Percentiles rank a stretch among this genome's conserved stretches.
Evolutionary conservation across 345 rosid species (phyloP).

Genomic region (Mercurialis annua): DNA sequence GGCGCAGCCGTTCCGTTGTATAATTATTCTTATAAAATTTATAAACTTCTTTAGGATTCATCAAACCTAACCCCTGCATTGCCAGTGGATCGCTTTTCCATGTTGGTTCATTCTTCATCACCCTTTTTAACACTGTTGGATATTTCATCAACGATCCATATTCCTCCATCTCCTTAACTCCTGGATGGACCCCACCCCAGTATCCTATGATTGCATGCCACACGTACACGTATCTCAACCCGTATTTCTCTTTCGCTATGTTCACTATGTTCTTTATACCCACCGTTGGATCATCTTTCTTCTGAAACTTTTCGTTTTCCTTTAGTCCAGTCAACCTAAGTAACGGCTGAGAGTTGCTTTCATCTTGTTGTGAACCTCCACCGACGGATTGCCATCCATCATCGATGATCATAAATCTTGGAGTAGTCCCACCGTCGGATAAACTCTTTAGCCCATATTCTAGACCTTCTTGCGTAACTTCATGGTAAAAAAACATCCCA

Average conservation of each 20-base stretch:
- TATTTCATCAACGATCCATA: constrained; percentile 71
- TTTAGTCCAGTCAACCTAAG: constrained; percentile 67
- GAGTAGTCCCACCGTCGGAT: constrained; percentile 67
- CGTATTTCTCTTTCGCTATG: constrained; percentile 58
- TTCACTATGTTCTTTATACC: constrained; percentile 77
- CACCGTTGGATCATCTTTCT: constrained; percentile 48
- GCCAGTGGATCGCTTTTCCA: constrained; percentile 72
- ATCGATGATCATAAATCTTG: constrained; percentile 85
- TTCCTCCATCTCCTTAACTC: constrained; percentile 56
- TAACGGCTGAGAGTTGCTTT: constrained; percentile 40
- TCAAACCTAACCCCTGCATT: constrained; percentile 77
- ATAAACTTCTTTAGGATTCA: constrained; percentile 68
- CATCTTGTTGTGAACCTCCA: constrained; percentile 31
- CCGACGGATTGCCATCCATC: constrained; percentile 98
- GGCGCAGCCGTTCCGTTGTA: too few species aligned
- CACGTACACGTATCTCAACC: constrained; percentile 74
- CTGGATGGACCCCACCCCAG: constrained; percentile 96
- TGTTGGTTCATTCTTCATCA: constrained; percentile 73
- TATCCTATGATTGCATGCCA: constrained; percentile 98
- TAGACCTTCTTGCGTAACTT: constrained; percentile 90
- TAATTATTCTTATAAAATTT: too few species aligned
- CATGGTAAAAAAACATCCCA: constrained; percentile 98
- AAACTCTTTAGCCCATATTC: constrained; percentile 73
- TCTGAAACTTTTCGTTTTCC: constrained; percentile 73
- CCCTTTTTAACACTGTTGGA: constrained; percentile 61